Evolutionary conservation across 2,329 filamentous ascomycete species (phyloP).

Genomic region (Fusarium redolens): DNA sequence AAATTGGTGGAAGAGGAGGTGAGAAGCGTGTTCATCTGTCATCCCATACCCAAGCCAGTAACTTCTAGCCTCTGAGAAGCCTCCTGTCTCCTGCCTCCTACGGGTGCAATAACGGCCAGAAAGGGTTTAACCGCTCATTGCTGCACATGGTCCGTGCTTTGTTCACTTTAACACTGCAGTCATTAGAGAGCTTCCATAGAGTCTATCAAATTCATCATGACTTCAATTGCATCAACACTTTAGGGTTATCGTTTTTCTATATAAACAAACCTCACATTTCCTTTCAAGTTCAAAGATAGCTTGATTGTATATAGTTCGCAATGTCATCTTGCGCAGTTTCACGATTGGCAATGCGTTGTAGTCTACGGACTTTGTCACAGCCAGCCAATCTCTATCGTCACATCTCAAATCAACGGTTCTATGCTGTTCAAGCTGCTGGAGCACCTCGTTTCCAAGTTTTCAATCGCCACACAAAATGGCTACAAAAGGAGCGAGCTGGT

Average conservation of each 20-base stretch:
- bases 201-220: slow-evolving; percentile 42
- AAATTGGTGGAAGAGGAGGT: slow-evolving; percentile 28
- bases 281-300: slow-evolving; percentile 1
- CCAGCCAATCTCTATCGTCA: slow-evolving; percentile 26
- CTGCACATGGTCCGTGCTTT: slow-evolving; percentile 37
- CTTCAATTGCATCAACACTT: slow-evolving; percentile 39
- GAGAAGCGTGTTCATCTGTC: slow-evolving; percentile 31
- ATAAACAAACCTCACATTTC: not conserved
- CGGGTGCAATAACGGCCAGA: slow-evolving; percentile 21
- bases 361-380: slow-evolving; percentile 39
- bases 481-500: slow-evolving; percentile 91
- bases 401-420: slow-evolving; percentile 61
- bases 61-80: slow-evolving; percentile 27
- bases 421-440: slow-evolving; percentile 82
- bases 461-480: slow-evolving; percentile 86
- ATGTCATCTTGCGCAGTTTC: slow-evolving; percentile 48
- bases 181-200: slow-evolving; percentile 35
- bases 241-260: slow-evolving; percentile 8
- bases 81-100: slow-evolving; percentile 34
- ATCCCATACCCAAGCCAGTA: slow-evolving; percentile 29
- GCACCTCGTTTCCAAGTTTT: slow-evolving; percentile 89
- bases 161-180: slow-evolving; percentile 25
- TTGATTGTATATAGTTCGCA: slow-evolving; percentile 35
- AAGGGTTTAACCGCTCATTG: slow-evolving; percentile 24
- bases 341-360: slow-evolving; percentile 42